Evolutionary conservation across 257 asterid species (phyloP), one percentile per base, ranked within the genome.

Genomic region (Plantago ovata): DNA sequence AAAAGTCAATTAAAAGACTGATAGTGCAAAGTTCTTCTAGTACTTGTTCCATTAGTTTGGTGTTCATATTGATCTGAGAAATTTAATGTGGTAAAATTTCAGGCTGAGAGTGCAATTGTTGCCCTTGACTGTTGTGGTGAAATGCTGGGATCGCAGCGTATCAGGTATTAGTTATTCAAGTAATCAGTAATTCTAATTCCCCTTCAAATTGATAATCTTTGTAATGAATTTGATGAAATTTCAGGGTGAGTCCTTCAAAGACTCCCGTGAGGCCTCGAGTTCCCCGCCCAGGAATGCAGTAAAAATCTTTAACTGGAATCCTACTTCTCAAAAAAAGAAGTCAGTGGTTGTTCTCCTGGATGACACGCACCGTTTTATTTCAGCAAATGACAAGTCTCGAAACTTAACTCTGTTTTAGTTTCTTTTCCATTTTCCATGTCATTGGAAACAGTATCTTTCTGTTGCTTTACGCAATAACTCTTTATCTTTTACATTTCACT

Each of bases 201-300:
- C 20, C 52, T 49, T 42, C 11, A 21, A 49, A 22, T 21, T 15
- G 3, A 21, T 18, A 2, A 48, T 10, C 36, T 10, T 12, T 33
- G 49, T 41, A 64, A n/a, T 45, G 21, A 56, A 42, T 48, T 44
- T 40, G 61, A 40, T 53, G 38, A 32, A 52, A 13, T 54, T 57
- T 42, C 45, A 90, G 98, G 96, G 96, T 91, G 81, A 87, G 96
- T 65, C 98, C 98, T 70, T 91, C 98, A 40, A 91, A 91, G 92
- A 91, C 98, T 14, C 98, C 96, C 0, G 95, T 91, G 74, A 87
- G 96, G 92, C 95, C 96, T 11, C 81, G 84, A 44, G 60, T 74
- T 62, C 69, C 81, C 46, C 83, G 75, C 56, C 77, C 83, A 10
- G 80, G 70, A 47, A 42, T 47, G 67, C 77, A 77, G 74, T 77